Evolutionary conservation across 1,284 basidiomycete species (phyloP).

Genomic region (Cystobasidium pallidum): DNA sequence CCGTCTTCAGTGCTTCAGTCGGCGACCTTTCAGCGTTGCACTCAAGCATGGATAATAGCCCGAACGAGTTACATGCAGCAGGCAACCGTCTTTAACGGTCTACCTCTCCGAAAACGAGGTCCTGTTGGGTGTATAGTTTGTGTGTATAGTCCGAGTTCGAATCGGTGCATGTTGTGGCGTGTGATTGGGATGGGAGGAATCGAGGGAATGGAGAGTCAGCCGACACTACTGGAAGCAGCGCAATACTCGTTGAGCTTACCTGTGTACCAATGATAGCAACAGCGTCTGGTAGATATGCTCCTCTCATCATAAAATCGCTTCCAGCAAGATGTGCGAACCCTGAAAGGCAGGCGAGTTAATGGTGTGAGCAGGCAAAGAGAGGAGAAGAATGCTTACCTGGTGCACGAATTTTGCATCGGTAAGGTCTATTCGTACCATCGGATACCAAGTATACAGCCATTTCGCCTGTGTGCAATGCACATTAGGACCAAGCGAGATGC

Average conservation of each 20-base stretch:
- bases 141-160: too few species aligned
- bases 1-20: too few species aligned
- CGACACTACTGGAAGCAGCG: too few species aligned
- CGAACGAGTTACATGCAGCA: too few species aligned
- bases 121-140: constrained; percentile 55
- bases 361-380: neutral
- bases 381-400: constrained; percentile 53
- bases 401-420: constrained; percentile 90
- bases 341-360: constrained; percentile 53
- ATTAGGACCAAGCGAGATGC: neutral
- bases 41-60: too few species aligned
- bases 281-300: constrained; percentile 62
- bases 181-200: too few species aligned
- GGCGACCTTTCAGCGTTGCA: too few species aligned
- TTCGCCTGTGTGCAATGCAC: constrained; percentile 2
- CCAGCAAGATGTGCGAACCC: constrained; percentile 92
- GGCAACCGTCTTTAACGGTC: constrained; percentile 48
- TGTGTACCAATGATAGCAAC: constrained; percentile 94
- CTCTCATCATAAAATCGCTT: constrained; percentile 89
- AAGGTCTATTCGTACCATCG: constrained; percentile 88
- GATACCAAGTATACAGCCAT: constrained; percentile 86
- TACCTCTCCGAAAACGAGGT: constrained; percentile 71
- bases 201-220: too few species aligned
- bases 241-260: too few species aligned
- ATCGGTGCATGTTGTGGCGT: too few species aligned